Evolutionary conservation across 1,284 basidiomycete species (phyloP).

Genomic region (Lentinula novae-zelandiae): DNA sequence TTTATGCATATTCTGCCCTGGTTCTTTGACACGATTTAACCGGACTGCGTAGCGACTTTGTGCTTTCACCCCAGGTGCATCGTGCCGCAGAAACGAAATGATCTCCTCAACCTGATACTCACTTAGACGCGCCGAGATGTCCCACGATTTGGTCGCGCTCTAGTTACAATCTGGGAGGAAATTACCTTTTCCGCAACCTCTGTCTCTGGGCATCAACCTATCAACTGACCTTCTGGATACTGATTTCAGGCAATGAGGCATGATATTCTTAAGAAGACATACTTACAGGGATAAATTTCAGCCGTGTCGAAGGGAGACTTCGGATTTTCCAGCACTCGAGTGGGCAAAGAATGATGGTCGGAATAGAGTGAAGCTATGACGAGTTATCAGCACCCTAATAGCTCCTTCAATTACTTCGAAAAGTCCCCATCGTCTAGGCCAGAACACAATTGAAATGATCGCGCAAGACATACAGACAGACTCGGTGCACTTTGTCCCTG

Average conservation of each 20-base stretch:
- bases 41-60: conserved; percentile 10
- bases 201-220: not conserved
- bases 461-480: not conserved
- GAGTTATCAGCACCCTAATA: not conserved
- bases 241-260: not conserved
- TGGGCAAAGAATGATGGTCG: not conserved
- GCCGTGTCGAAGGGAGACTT: not conserved
- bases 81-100: not conserved
- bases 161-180: not conserved
- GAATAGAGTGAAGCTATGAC: not conserved
- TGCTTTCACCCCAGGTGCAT: not conserved
- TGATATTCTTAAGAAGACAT: not conserved
- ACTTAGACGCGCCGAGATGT: conserved; percentile 5
- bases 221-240: not conserved
- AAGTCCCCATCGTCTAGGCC: not conserved
- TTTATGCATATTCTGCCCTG: conserved; percentile 2
- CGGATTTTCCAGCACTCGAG: not conserved
- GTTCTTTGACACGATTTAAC: conserved; percentile 15
- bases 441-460: not conserved
- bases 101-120: not conserved
- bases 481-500: not conserved
- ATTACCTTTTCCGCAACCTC: not conserved
- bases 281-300: not conserved
- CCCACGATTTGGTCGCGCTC: conserved; percentile 18
- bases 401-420: not conserved